Base-by-base conservation (phyloP, 345 rosid species). In the Camelina neglecta region DNA sequence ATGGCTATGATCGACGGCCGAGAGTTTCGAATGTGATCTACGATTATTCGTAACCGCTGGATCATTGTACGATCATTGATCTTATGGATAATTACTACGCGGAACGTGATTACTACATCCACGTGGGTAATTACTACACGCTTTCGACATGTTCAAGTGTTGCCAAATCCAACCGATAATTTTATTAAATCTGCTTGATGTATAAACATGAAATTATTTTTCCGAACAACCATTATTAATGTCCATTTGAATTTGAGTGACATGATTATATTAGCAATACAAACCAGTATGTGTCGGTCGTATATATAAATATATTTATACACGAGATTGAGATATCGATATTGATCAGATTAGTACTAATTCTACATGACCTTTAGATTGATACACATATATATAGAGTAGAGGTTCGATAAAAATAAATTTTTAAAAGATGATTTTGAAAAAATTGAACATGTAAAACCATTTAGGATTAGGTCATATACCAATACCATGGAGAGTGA, bases 1-100 rank as follows among this genome's bases (percentile, higher is more conserved):
- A 73, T 11, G 65, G 65, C 21, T 49, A 74, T 35, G 72, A 65
- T 65, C 72, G 38, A 74, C 50, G 59, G 71, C 24, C 31, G 29
- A 57, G 72, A 15, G 58, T 65, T 48, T 45, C 12, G 7, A 65
- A 44, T 60, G 38, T 59, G 36, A 50, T 41, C 0, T 16, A 36
- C 16, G 35, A 49, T 20, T 51, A 47, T 57, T 47, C 11, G 9
- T 55, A 47, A 56, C 77, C 71, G 58, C 65, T 65, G 6, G 65
- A 74, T 65, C 56, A 8, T 51, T 48, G 11, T 51, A 7, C 13
- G 59, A 70, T 58, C 49, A 60, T 35, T 50, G 11, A 67, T 54
- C 51, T 1, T 29, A 24, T 69, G 53, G 31, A 41, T 53, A 29
- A 2, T 54, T 38, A 8, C 29, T 38, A 60, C 6, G 26, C 29